Evolutionary conservation across 345 rosid species (phyloP).

Genomic region (Brassica cretica): DNA sequence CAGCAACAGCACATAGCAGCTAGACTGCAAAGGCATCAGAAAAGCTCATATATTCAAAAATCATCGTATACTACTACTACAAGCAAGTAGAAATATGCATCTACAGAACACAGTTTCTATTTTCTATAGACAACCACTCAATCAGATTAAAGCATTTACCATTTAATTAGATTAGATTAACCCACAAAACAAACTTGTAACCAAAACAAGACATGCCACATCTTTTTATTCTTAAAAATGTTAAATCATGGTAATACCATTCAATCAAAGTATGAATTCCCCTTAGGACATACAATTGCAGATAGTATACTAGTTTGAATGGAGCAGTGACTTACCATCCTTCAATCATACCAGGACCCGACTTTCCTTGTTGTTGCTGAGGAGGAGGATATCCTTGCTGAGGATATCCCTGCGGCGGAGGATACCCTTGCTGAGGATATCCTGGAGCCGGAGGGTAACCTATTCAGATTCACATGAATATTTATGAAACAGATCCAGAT

Average conservation of each 20-base stretch:
- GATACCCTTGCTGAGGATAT: not conserved
- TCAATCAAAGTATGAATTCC: not conserved
- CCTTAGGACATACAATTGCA: not conserved
- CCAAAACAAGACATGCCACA: not conserved
- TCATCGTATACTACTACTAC: not conserved
- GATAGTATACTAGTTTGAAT: not conserved
- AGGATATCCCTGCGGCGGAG: conserved; percentile 20
- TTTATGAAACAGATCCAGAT: not conserved
- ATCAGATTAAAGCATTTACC: not conserved
- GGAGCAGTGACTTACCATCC: conserved; percentile 59
- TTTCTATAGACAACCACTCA: not conserved
- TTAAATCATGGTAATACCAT: not conserved
- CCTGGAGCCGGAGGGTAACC: conserved; percentile 81
- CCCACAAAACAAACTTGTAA: not conserved
- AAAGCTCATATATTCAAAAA: not conserved
- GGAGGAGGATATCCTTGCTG: conserved; percentile 35
- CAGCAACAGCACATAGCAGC: conserved; percentile 47
- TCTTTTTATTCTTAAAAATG: not conserved
- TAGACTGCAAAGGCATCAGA: conserved; percentile 41
- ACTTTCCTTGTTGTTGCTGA: conserved; percentile 44
- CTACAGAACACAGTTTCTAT: not conserved
- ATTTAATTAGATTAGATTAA: not conserved
- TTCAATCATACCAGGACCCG: conserved; percentile 52
- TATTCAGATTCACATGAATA: conserved; percentile 16
- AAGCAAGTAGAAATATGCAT: not conserved